These are phyloP conservation scores for Stephania japonica DNA, from an alignment of 164 flowering plant species.

Conservation along the genomic window DNA sequence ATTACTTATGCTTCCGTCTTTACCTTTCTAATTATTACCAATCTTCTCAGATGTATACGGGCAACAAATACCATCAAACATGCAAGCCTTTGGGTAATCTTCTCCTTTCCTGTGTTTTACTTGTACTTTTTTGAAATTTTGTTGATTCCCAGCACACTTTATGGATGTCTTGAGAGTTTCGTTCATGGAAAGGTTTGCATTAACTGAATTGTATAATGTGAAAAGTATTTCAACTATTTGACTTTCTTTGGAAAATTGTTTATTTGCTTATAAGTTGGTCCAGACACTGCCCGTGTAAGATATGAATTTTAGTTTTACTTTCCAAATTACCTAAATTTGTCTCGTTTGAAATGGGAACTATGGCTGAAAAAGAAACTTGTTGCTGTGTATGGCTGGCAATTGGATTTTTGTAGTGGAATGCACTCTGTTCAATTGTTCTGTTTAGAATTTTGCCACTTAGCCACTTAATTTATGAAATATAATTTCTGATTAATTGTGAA, in stretches of 20 bases:
- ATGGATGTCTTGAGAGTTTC: background rate
- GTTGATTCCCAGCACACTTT: background rate
- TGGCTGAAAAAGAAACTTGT: background rate
- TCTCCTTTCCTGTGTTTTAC: background rate
- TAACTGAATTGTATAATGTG: background rate
- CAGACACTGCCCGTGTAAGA: background rate
- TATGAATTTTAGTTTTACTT: background rate
- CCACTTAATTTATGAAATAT: no score
- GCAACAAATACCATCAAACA: constrained; percentile 19
- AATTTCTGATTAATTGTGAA: no score
- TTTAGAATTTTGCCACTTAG: no score
- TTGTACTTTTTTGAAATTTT: background rate
- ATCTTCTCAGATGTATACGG: constrained; percentile 24
- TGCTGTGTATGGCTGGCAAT: background rate
- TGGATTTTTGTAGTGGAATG: no score
- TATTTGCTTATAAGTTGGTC: background rate
- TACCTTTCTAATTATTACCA: background rate
- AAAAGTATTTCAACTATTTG: background rate
- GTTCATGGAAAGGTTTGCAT: background rate
- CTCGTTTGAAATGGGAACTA: background rate
- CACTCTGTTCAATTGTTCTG: no score
- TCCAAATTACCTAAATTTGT: background rate
- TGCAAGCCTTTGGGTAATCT: constrained; percentile 21
- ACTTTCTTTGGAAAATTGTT: background rate
- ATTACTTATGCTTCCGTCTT: background rate